Percentiles rank a stretch among this genome's conserved stretches.
Evolutionary conservation across 1,139 yeast species (phyloP).

Genomic region (Blastobotrys raffinosifermentans): DNA sequence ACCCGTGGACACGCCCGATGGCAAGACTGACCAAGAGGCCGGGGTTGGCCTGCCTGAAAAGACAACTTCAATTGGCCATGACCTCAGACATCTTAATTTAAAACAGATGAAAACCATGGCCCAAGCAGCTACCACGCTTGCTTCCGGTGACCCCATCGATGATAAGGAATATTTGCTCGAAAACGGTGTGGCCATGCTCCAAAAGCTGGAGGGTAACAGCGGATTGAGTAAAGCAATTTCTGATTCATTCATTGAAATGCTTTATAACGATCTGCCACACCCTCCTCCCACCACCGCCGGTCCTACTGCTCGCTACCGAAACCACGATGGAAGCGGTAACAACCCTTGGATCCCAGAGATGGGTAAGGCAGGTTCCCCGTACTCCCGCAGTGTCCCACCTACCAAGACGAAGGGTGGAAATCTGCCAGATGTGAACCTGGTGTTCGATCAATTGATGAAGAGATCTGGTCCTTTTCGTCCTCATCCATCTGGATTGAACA

Average conservation of each 20-base stretch:
- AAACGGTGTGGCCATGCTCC: slow-evolving; percentile 8
- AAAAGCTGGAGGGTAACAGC: slow-evolving; percentile 4
- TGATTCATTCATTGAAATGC: slow-evolving; percentile 7
- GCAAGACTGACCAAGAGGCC: slow-evolving; percentile 8
- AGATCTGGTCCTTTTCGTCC: slow-evolving; percentile 4
- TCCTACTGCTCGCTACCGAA: slow-evolving; percentile 6
- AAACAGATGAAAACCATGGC: slow-evolving; percentile 5
- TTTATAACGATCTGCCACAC: slow-evolving; percentile 9
- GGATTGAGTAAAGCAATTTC: slow-evolving; percentile 7
- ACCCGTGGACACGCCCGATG: slow-evolving; percentile 6
- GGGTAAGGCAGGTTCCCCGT: slow-evolving; percentile 9
- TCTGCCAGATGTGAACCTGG: slow-evolving; percentile 7
- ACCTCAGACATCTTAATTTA: slow-evolving; percentile 1
- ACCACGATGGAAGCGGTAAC: slow-evolving; percentile 9
- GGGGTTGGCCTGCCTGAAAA: slow-evolving; percentile 3
- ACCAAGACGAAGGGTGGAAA: slow-evolving; percentile 3
- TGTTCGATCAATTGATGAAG: slow-evolving; percentile 8
- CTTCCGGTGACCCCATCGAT: slow-evolving; percentile 7
- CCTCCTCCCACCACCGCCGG: slow-evolving; percentile 9
- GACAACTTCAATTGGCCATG: slow-evolving; percentile 5
- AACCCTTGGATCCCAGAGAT: slow-evolving; percentile 9
- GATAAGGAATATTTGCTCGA: slow-evolving; percentile 7
- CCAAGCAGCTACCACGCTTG: slow-evolving; percentile 6
- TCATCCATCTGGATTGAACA: slow-evolving; percentile 7
- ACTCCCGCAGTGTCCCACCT: slow-evolving; percentile 9